These are phyloP conservation scores for Forsythia suspensa DNA, from an alignment of 257 asterid species.

Conservation along the genomic window DNA sequence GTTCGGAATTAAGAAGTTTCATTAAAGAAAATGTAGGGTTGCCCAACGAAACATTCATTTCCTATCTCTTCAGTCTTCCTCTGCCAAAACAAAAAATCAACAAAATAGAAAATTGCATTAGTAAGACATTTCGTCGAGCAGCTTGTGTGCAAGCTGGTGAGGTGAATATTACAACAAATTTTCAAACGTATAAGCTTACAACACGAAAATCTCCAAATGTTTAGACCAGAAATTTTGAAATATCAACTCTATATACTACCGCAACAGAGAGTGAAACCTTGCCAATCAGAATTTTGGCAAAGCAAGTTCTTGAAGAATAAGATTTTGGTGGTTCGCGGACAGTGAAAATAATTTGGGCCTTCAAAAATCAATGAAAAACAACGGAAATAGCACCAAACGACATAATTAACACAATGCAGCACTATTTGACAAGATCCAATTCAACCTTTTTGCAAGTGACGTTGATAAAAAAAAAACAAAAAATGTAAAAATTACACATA, in stretches of 20 bases:
- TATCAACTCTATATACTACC: too few relatives aligned
- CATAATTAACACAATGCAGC: too few relatives aligned
- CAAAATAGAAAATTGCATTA: background rate
- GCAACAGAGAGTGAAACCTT: background rate
- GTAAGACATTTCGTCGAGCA: conserved; percentile 34
- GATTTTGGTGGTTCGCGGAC: background rate
- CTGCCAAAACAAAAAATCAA: conserved; percentile 3
- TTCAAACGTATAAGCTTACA: background rate
- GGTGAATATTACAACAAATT: background rate
- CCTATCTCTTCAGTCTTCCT: conserved; percentile 16
- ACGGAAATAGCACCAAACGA: background rate
- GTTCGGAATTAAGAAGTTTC: conserved; percentile 13
- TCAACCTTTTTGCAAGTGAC: too few relatives aligned
- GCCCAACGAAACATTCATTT: conserved; percentile 39
- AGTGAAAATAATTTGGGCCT: background rate
- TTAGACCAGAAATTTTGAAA: too few relatives aligned
- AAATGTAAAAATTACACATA: too few relatives aligned
- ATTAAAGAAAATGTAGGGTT: conserved; percentile 23
- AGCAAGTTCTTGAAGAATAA: background rate
- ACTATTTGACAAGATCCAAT: too few relatives aligned
- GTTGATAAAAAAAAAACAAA: too few relatives aligned
- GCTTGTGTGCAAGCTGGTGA: conserved; percentile 18
- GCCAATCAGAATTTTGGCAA: background rate
- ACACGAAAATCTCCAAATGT: background rate
- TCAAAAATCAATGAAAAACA: too few relatives aligned